These are phyloP conservation scores for Ustilago hordei DNA, from an alignment of 1,284 basidiomycete species.

Conservation along the genomic window DNA sequence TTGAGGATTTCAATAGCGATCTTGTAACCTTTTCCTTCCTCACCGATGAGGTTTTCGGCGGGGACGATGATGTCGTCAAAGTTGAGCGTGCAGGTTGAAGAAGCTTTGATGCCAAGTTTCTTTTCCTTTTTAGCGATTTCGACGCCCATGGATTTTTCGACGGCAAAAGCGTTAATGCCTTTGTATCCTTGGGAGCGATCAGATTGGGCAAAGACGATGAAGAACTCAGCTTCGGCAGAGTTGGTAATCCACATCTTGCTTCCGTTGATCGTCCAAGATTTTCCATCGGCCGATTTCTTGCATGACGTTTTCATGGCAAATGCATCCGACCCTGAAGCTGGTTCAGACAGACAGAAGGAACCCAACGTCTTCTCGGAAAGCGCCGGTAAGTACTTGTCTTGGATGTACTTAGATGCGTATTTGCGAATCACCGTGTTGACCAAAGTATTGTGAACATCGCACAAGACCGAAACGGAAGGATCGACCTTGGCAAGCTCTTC, in stretches of 20 bases:
- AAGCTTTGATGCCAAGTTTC: constrained; percentile 95
- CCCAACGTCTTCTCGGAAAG: constrained; percentile 86
- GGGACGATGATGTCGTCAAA: constrained; percentile 96
- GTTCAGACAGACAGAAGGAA: constrained; percentile 94
- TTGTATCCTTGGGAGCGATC: constrained; percentile 97
- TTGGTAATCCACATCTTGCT: constrained; percentile 99
- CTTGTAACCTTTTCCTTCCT: constrained; percentile 95
- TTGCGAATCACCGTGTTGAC: constrained; percentile 92
- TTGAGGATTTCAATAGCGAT: constrained; percentile 95
- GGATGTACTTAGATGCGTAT: constrained; percentile 85
- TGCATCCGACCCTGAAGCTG: constrained; percentile 92
- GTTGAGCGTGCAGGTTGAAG: constrained; percentile 94
- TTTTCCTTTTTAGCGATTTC: constrained; percentile 99
- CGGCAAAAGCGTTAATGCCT: constrained; percentile 97
- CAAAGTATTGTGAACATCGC: constrained; percentile 89
- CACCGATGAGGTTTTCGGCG: constrained; percentile 91
- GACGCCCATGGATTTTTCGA: constrained; percentile 95
- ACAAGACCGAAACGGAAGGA: constrained; percentile 94
- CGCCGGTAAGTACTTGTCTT: constrained; percentile 88
- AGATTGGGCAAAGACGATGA: constrained; percentile 89
- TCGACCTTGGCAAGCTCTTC: constrained; percentile 97
- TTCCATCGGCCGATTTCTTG: constrained; percentile 80
- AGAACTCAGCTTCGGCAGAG: constrained; percentile 91
- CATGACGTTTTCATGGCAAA: constrained; percentile 95
- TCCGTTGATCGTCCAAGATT: constrained; percentile 84